Evolutionary conservation across 2,329 filamentous ascomycete species (phyloP), one percentile per base, ranked within the genome.

Genomic region (Cryphonectria carpinicola): DNA sequence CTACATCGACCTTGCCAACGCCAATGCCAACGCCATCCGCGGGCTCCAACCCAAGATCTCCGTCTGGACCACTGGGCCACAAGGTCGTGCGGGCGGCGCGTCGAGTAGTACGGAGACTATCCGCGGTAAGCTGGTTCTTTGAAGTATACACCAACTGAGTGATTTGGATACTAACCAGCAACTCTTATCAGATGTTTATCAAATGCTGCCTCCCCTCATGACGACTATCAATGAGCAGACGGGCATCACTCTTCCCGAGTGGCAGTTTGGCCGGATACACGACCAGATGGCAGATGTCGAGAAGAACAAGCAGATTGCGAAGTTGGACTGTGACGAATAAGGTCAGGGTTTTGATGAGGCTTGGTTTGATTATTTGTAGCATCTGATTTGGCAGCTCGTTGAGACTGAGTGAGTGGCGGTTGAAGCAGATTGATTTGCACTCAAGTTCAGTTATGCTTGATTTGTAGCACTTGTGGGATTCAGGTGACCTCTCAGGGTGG

Each of bases 201-300:
- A 96, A 84, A 92, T 90, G 79, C 83, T 97, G 72, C 94, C 94
- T 49, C 94, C 94, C 6, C 85, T 97, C 28, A 90, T 97, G 82
- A 90, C 87, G 13, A 97, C 94, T 0, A 95, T 97, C 77, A 91
- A 96, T 75, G 93, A 97, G 72, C 94, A 97, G 84, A 97, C 93
- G 0, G 93, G 93, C 0, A 94, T 97, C 76, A 86, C 87, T 0
- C 89, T 95, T 8, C 94, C 94, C 1, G 88, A 88, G 76, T 97
- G 94, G 94, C 88, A 90, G 78, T 90, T 90, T 77, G 88, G 88
- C 0, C 83, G 81, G 56, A 74, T 86, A 54, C 80, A 81, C 6
- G 74, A 74, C 0, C 76, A 81, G 70, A 79, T 80, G 73, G 71
- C 67, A 56, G 71, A 76, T 67, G 68, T 72, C 76, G 70, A 84